Evolutionary conservation across 2,329 filamentous ascomycete genomes (phyloP), one percentile per base, ranked within the genome.

Genomic region (Zalaria sp.): DNA sequence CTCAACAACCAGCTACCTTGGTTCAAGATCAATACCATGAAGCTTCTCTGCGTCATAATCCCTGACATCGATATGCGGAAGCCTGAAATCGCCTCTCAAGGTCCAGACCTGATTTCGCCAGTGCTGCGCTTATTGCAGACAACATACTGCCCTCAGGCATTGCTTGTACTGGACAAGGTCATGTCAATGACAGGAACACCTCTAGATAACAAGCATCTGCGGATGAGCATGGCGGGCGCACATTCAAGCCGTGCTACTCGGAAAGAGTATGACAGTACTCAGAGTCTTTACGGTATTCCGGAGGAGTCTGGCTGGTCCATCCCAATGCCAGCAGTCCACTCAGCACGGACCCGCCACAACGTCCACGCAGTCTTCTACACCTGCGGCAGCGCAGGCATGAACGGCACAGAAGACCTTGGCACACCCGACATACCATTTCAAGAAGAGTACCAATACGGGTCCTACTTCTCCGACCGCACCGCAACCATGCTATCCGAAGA

Each of bases 291-390:
- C 58, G 93, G 93, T 27, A 96, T 98, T 44, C 91, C 91, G 0
- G 89, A 96, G 57, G 81, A 87, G 25, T 91, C 85, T 10, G 91
- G 91, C 2, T 98, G 91, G 91, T 91, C 91, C 0, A 86, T 98
- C 36, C 89, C 91, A 0, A 77, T 93, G 57, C 91, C 91, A 10
- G 89, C 89, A 1, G 81, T 83, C 43, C 89, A 94, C 64, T 91
- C 88, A 1, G 80, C 82, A 41, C 76, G 79, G 29, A 96, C 91
- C 3, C 75, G 91, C 43, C 76, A 81, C 44, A 98, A 98, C 53
- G 91, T 98, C 2, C 89, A 96, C 58, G 86, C 88, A 0, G 88
- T 91, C 1, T 96, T 95, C 61, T 94, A 94, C 61, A 93, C 88
- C 49, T 95, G 88, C 55, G 49, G 53, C 3, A 60, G 61, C 27